These are phyloP conservation scores for Coleophoma crateriformis DNA, from an alignment of 2,329 filamentous ascomycete species.

Conservation along the genomic window DNA sequence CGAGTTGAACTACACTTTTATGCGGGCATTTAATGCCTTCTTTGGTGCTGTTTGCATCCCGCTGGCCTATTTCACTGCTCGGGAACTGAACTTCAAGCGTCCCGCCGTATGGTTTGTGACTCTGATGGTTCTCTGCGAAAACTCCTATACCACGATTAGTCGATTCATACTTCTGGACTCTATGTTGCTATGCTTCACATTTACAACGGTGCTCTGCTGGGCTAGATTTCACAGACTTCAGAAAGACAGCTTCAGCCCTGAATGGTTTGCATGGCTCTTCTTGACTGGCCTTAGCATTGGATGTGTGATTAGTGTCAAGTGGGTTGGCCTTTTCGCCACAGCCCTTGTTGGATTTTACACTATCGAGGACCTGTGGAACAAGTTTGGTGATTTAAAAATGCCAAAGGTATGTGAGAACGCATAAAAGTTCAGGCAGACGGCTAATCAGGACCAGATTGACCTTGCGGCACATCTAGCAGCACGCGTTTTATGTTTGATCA, in stretches of 20 bases:
- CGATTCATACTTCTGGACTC: slow-evolving; percentile 97
- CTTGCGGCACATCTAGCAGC: slow-evolving; percentile 75
- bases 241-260: slow-evolving; percentile 75
- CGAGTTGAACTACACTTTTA: slow-evolving; percentile 95
- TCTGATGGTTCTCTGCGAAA: slow-evolving; percentile 96
- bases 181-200: slow-evolving; percentile 98
- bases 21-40: slow-evolving; percentile 94
- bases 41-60: slow-evolving; percentile 93
- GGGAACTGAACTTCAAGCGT: slow-evolving; percentile 79
- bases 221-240: slow-evolving; percentile 90
- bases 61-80: slow-evolving; percentile 90
- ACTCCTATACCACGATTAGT: slow-evolving; percentile 98
- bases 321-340: slow-evolving; percentile 93
- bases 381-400: slow-evolving; percentile 93
- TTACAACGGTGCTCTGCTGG: slow-evolving; percentile 95
- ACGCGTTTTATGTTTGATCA: slow-evolving; percentile 79
- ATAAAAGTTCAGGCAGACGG: too few relatives aligned
- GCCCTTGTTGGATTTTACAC: slow-evolving; percentile 95
- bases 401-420: slow-evolving; percentile 54
- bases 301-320: slow-evolving; percentile 97
- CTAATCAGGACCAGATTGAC: slow-evolving; percentile 34
- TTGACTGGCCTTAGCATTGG: slow-evolving; percentile 93
- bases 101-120: slow-evolving; percentile 92
- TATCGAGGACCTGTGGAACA: slow-evolving; percentile 93
- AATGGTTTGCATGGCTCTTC: slow-evolving; percentile 95